Percentiles rank a stretch among this genome's conserved stretches.
phyloP scores from a whole-genome alignment of 1,284 basidiomycete genomes.

The Trametes polyzona region DNA sequence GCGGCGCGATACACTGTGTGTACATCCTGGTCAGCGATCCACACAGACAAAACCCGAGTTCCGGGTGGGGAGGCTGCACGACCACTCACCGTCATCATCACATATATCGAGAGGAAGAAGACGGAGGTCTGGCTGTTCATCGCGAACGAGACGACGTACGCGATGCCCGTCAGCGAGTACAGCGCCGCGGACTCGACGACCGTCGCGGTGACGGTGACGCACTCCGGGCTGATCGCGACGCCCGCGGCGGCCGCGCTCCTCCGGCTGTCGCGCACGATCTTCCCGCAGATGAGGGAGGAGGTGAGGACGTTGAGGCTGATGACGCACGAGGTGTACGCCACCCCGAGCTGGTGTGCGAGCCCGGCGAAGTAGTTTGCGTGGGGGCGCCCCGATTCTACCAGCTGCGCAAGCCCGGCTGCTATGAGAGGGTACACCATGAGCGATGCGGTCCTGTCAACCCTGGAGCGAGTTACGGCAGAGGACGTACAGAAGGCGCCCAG shows the following conservation, averaged over 20 bases:
- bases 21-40: not conserved
- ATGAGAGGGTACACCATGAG: not conserved
- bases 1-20: conserved; percentile 36
- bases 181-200: conserved; percentile 21
- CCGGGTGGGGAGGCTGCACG: not conserved
- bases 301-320: conserved; percentile 24
- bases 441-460: no score
- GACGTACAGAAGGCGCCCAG: conserved; percentile 13
- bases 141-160: conserved; percentile 23
- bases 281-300: conserved; percentile 21
- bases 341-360: conserved; percentile 21
- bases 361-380: conserved; percentile 24
- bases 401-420: conserved; percentile 26
- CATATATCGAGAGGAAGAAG: conserved; percentile 26
- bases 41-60: not conserved
- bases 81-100: conserved; percentile 25
- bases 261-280: conserved; percentile 12
- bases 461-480: no score
- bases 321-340: conserved; percentile 22
- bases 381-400: conserved; percentile 20
- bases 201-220: conserved; percentile 19
- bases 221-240: conserved; percentile 4
- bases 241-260: not conserved
- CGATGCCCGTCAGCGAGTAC: conserved; percentile 19
- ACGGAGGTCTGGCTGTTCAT: conserved; percentile 10